phyloP scores from a whole-genome alignment of 805 yeast genomes.

The Cephaloascus albidus region DNA sequence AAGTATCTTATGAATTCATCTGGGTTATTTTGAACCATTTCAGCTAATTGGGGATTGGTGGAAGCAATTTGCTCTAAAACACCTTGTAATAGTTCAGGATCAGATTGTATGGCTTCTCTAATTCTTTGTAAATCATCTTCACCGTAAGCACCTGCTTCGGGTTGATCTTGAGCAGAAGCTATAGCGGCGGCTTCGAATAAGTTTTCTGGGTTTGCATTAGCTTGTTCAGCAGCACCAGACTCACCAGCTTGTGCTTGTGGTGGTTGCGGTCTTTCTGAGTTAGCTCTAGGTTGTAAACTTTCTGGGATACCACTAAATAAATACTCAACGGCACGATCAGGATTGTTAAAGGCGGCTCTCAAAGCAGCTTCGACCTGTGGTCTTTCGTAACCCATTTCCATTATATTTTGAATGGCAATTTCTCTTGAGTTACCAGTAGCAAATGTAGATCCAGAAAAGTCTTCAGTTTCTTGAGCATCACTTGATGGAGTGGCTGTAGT shows the following conservation, averaged over 20 bases:
- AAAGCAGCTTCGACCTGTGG: conserved; percentile 82
- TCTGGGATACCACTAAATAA: conserved; percentile 86
- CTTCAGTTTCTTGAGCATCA: conserved; percentile 8
- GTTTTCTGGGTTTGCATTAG: conserved; percentile 21
- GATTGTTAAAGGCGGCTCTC: conserved; percentile 93
- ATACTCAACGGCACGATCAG: conserved; percentile 97
- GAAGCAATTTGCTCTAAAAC: conserved; percentile 74
- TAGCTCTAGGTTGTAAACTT: conserved; percentile 28
- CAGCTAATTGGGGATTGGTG: conserved; percentile 78
- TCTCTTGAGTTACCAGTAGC: conserved; percentile 76
- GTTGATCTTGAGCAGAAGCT: conserved; percentile 14
- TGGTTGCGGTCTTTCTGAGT: conserved; percentile 10
- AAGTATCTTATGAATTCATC: conserved; percentile 76
- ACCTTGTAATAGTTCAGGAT: conserved; percentile 84
- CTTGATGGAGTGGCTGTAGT: conserved; percentile 4
- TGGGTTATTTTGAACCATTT: conserved; percentile 75
- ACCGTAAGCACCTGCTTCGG: conserved; percentile 26
- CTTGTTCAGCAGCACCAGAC: conserved; percentile 8
- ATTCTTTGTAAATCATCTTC: conserved; percentile 47
- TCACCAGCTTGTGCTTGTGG: conserved; percentile 9
- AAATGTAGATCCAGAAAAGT: conserved; percentile 41
- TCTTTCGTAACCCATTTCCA: conserved; percentile 95
- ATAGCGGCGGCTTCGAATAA: conserved; percentile 16
- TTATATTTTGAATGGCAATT: conserved; percentile 68
- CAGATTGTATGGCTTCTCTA: conserved; percentile 70